Percentiles rank a stretch among this genome's conserved stretches.
These are phyloP conservation scores for Sarocladium strictum DNA, from an alignment of 2,329 filamentous ascomycete species.

Conservation along the genomic window DNA sequence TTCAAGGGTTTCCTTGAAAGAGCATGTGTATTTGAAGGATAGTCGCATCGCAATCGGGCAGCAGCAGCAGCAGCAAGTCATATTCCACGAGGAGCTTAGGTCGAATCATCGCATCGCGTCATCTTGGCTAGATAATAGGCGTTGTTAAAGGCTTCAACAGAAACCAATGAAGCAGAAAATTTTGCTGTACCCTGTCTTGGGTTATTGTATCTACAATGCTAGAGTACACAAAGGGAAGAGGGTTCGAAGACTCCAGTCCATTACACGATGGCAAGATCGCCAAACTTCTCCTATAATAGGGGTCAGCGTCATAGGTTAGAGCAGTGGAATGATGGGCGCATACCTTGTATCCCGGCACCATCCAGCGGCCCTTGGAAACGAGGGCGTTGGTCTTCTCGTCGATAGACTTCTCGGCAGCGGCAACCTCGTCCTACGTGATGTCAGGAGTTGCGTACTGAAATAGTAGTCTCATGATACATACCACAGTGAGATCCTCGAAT, in stretches of 20 bases:
- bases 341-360: conserved; percentile 98
- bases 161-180: too few relatives aligned
- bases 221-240: conserved; percentile 56
- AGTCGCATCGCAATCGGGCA: too few relatives aligned
- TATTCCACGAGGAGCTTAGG: too few relatives aligned
- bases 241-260: conserved; percentile 28
- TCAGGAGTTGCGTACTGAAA: conserved; percentile 11
- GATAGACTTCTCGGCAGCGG: conserved; percentile 88
- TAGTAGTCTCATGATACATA: conserved; percentile 48
- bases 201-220: conserved; percentile 63
- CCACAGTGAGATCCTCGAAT: conserved; percentile 95
- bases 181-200: conserved; percentile 23
- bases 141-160: too few relatives aligned
- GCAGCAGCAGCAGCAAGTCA: too few relatives aligned
- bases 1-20: too few relatives aligned
- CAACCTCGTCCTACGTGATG: conserved; percentile 75
- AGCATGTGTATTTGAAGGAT: too few relatives aligned
- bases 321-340: conserved; percentile 26
- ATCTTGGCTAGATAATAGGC: neutral
- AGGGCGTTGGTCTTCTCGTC: conserved; percentile 94
- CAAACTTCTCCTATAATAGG: conserved; percentile 83
- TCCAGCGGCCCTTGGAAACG: conserved; percentile 97
- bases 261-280: conserved; percentile 93
- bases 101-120: too few relatives aligned
- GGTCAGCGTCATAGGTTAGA: conserved; percentile 36